Evolutionary conservation across 441 rosid species (phyloP).

Genomic region (Arabidopsis lyrata): DNA sequence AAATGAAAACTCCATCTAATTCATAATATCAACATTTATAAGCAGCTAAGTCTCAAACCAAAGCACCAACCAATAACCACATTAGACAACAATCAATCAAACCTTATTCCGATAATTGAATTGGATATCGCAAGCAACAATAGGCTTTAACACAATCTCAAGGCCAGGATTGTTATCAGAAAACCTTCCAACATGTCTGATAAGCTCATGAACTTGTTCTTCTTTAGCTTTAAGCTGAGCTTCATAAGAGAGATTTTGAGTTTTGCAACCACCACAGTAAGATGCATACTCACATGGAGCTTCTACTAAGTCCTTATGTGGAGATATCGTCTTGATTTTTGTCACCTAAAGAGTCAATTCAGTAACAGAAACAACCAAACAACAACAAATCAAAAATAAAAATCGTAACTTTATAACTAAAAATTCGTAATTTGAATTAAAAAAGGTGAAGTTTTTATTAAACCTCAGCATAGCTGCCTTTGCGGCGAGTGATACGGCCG

Average conservation of each 20-base stretch:
- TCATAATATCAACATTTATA: slow-evolving; percentile 2
- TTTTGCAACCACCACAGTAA: slow-evolving; percentile 89
- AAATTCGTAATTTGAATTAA: background rate
- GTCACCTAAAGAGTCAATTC: slow-evolving; percentile 52
- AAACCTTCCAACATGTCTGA: slow-evolving; percentile 74
- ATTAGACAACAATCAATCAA: background rate
- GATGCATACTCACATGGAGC: slow-evolving; percentile 94
- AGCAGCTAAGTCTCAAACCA: slow-evolving; percentile 22
- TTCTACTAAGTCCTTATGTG: slow-evolving; percentile 75
- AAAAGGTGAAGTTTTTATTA: background rate
- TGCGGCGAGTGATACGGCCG: slow-evolving; percentile 83
- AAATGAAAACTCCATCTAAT: slow-evolving; percentile 94
- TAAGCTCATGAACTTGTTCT: slow-evolving; percentile 74
- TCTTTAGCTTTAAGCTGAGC: slow-evolving; percentile 92
- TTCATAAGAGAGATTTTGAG: slow-evolving; percentile 77
- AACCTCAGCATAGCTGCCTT: slow-evolving; percentile 89
- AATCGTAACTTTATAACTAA: slow-evolving; percentile 16
- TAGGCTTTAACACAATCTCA: slow-evolving; percentile 65
- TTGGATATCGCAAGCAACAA: slow-evolving; percentile 80
- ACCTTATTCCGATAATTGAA: slow-evolving; percentile 93
- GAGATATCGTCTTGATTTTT: slow-evolving; percentile 73
- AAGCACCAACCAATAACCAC: slow-evolving; percentile 4
- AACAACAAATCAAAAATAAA: background rate
- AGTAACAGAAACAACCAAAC: background rate
- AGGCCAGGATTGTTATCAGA: slow-evolving; percentile 55